Base-by-base conservation (phyloP, 805 yeast genomes). In the Myxozyma neglecta region DNA sequence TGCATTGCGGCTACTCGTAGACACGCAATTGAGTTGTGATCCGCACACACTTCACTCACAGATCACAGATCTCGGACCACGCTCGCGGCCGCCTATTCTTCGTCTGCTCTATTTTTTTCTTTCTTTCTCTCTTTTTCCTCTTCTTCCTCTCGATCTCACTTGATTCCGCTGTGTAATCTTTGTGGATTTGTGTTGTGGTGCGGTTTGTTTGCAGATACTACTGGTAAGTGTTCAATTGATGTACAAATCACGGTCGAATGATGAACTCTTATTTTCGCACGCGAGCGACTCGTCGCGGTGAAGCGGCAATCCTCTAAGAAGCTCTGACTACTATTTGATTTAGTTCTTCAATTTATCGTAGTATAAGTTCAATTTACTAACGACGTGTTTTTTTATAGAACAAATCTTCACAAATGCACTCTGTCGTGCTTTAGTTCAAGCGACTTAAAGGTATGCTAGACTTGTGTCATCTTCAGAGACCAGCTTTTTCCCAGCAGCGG, bases 301-400 rank as follows among this genome's bases (percentile, higher is more conserved):
- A 57, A 36, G 29, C 49, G 52, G 53, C 63, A 54, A 53, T 58
- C 70, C 70, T 67, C 70, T 67, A 67, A 67, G 70, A 67, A 67
- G 70, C 69, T 56, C 70, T 66, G 69, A 66, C 29, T 24, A 24
- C 29, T 24, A 24, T 24, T 24, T 24, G 5, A 24, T 3, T 20
- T 29, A 8, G 18, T 10, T 10, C 6, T 18, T 37, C 37, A 39
- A 39, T 20, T 54, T 40, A 16, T 29, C 4, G 32, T 40, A 14
- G 7, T 14, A n/a, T 32, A 57, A 13, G 4, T 20, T 14, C 36
- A 14, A 24, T 6, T 52, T 36, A 18, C 47, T 14, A n/a, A 14
- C 47, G 18, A 13, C 3, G 5, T 43, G 4, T 24, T 24, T 24
- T 24, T 24, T 5, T 24, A 24, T 5, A 24, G 29, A 24, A 3